Base-by-base conservation (phyloP, 106 monocot species). In the Triglochin maritima region DNA sequence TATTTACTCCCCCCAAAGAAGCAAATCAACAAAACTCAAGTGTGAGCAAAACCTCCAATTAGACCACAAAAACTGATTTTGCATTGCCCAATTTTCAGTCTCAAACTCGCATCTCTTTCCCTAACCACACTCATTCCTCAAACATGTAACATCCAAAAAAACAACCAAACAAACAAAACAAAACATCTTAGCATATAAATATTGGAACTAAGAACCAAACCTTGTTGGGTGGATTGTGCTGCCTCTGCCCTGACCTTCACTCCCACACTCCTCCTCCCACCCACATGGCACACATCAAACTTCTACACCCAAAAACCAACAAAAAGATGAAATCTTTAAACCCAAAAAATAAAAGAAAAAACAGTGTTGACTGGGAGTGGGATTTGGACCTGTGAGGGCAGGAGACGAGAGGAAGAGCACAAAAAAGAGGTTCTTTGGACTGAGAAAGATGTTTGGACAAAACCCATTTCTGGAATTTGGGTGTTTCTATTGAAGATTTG, bases 351-450 rank as follows among this genome's bases (percentile, higher is more conserved):
- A 17, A 42, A 29, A 4, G 10, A 52, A 66, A 3, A 12, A 50
- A 4, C 50, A 41, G 0, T 5, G 14, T 3, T 55, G 59, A 17
- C 41, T 3, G 17, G 15, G 41, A 52, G 13, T 16, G 43, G 29
- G 2, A 51, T 49, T 8, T 9, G 16, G n/a, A 66, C 64, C 64
- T 66, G 66, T 9, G 66, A 13, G 29, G 41, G 9, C 4, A 52
- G 9, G 17, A 12, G 29, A 52, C 8, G 11, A 66, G 51, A 14
- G 11, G 66, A 52, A 42, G 66, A 66, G 51, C 52, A 46, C 64
- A 64, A 49, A n/a, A 41, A 66, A 12, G 51, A 66, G 3, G 66
- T 4, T 52, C 52, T 66, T 8, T 50, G 66, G 42, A 52, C 66
- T 3, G 52, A 2, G 49, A 66, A 17, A 7, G 52, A 50, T 50